Percentiles rank a stretch among this genome's conserved stretches.
Conservation (phyloP, 371 early-diverging fungal species). For the Mortierella sp. region DNA sequence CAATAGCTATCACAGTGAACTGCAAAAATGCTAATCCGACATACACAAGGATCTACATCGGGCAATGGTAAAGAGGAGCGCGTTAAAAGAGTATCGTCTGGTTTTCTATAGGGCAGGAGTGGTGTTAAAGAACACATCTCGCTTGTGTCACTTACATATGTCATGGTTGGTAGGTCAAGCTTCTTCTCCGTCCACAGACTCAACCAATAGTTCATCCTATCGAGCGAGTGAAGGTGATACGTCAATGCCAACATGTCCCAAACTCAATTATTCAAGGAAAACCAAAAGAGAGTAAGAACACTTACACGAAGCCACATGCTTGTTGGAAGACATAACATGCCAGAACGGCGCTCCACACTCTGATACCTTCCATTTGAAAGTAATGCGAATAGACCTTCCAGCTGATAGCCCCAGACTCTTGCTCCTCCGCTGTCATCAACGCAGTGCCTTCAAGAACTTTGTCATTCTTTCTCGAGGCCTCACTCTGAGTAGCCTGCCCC, state of each 20-base stretch:
- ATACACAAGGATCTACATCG: conserved; percentile 46
- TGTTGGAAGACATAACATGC: conserved; percentile 29
- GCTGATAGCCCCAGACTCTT: conserved; percentile 42
- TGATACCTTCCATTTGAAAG: conserved; percentile 23
- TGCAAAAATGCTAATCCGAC: conserved; percentile 35
- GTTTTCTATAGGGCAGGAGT: background rate
- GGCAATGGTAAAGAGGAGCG: background rate
- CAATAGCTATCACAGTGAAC: conserved; percentile 29
- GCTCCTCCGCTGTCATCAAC: conserved; percentile 51
- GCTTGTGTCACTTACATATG: conserved; percentile 13
- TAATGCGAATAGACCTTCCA: conserved; percentile 40
- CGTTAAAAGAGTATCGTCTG: background rate
- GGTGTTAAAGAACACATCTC: background rate
- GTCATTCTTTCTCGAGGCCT: background rate
- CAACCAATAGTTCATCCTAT: conserved; percentile 40
- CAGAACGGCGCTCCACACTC: conserved; percentile 10
- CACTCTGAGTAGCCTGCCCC: background rate
- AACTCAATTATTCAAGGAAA: background rate
- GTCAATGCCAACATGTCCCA: background rate
- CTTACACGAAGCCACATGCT: conserved; percentile 30
- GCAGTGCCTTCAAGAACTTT: background rate
- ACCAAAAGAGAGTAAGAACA: background rate
- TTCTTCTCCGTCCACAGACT: conserved; percentile 32
- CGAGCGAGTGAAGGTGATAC: background rate
- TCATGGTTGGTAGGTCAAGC: conserved; percentile 7